Base-by-base conservation (phyloP, 805 yeast genomes). In the Yamadazyma sp. region DNA sequence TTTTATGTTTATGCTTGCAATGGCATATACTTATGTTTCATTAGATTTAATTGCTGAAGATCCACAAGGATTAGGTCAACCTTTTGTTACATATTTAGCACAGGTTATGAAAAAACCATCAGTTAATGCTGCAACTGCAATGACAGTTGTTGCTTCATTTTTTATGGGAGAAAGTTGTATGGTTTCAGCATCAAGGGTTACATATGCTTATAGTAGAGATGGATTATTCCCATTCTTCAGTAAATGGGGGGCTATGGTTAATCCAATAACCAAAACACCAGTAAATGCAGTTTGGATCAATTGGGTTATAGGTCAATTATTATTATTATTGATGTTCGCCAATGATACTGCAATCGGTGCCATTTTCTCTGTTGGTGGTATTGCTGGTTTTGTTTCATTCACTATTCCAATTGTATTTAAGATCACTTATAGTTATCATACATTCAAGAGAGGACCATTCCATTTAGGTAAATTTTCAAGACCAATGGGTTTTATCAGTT, bases 361-460 rank as follows among this genome's bases (percentile, higher is more conserved):
- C 27, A 78, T 80, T 41, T 81, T 81, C 60, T 78, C 85, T 2
- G 83, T 81, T 31, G 84, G 85, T 21, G 86, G 85, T 29, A 79
- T 80, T 49, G 75, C 82, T 10, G 76, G 82, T 0, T 79, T 79
- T 48, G 69, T 80, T 39, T 80, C 86, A 3, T 81, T 80, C 58
- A 69, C 76, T n/a, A 62, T 76, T 46, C 87, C 87, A 9, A 75
- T 80, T 13, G 48, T 76, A 7, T 66, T 80, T 39, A 75, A 78
- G 50, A 72, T 77, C 47, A 72, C 80, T 4, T 74, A 71, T 48
- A 71, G 79, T 3, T 58, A 73, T 38, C 60, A 69, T 24, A 56
- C 64, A 1, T 81, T 80, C 61, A 60, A 60, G 43, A 76, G 75
- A 1, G 87, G 87, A 3, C 86, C 86, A 4, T 80, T 84, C 80